A percentile compares a stretch with the other conserved stretches of the same genome.
Evolutionary conservation across 306 rosid species (phyloP).

Genomic region (Purshia tridentata): DNA sequence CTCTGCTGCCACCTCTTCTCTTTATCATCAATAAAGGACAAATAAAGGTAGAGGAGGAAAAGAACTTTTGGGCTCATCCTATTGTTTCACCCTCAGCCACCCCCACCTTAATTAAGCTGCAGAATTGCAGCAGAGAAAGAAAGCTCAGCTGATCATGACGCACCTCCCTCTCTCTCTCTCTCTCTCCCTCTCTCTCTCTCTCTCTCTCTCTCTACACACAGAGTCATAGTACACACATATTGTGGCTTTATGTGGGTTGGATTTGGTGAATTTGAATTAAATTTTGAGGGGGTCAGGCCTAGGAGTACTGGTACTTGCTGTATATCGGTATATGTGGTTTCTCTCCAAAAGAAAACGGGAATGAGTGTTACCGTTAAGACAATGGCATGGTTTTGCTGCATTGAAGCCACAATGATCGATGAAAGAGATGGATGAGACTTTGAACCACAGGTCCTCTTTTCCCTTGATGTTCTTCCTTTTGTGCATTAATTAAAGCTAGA

Average conservation of each 20-base stretch:
- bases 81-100: slow-evolving; percentile 20
- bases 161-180: slow-evolving; percentile 26
- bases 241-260: slow-evolving; percentile 36
- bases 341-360: slow-evolving; percentile 28
- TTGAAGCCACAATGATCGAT: slow-evolving; percentile 33
- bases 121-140: slow-evolving; percentile 41
- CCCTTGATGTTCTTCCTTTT: slow-evolving; percentile 25
- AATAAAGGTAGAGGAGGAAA: slow-evolving; percentile 36
- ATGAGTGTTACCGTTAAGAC: slow-evolving; percentile 16
- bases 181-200: slow-evolving; percentile 34
- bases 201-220: slow-evolving; percentile 15
- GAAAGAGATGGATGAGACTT: slow-evolving; percentile 48
- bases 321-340: not conserved
- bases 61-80: slow-evolving; percentile 28
- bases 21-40: slow-evolving; percentile 31
- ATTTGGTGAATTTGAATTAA: slow-evolving; percentile 1
- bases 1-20: slow-evolving; percentile 18
- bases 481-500: slow-evolving; percentile 21
- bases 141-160: slow-evolving; percentile 28
- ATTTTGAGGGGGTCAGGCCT: not conserved
- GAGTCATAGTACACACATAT: not conserved
- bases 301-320: not conserved
- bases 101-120: slow-evolving; percentile 50
- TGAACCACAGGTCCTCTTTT: slow-evolving; percentile 22
- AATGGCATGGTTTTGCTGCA: not conserved